Evolutionary conservation across 352 stramenopile genomes (phyloP), one percentile per base, ranked within the genome.

Genomic region (Phytophthora megakarya): DNA sequence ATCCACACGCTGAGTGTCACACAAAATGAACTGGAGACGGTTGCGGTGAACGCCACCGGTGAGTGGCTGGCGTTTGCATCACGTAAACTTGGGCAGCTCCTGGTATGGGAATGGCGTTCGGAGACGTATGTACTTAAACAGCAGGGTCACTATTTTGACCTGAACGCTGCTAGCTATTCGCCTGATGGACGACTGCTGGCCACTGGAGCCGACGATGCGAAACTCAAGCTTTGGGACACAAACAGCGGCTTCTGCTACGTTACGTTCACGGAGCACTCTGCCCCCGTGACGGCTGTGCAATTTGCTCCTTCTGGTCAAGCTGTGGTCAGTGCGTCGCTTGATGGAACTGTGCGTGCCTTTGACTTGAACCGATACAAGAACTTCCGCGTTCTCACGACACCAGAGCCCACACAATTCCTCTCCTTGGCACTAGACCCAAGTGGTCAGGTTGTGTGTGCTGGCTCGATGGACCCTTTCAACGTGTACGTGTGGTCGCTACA

Each of bases 101-200:
- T 99, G 16, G 97, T 99, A 30, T 99, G 98, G 98, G 98, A 99
- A 68, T 99, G 98, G 98, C 86, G 98, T 57, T 98, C 93, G 0
- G 98, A 99, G 86, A 99, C 96, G 19, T 99, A 99, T 65, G 95
- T 99, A 42, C 81, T 99, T 12, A 99, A 99, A 77, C 98, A 99
- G 76, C 96, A 99, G 65, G 98, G 98, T 44, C 98, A 99, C 83
- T 98, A 97, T 51, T 99, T 99, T 69, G 97, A 98, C 61, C 89
- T 99, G 62, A 98, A 98, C 65, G 80, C 90, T 42, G 89, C 99
- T 39, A 97, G 97, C 37, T 99, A 99, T 77, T 99, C 95, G 16
- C 96, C 96, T 0, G 97, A 99, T 64, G 97, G 97, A 21, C 86
- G 97, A 10, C 77, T 99, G 12, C 76, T 99, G 35, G 98, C 96